Conservation (phyloP, 2,329 filamentous ascomycete species). For the Eutypa lata region DNA sequence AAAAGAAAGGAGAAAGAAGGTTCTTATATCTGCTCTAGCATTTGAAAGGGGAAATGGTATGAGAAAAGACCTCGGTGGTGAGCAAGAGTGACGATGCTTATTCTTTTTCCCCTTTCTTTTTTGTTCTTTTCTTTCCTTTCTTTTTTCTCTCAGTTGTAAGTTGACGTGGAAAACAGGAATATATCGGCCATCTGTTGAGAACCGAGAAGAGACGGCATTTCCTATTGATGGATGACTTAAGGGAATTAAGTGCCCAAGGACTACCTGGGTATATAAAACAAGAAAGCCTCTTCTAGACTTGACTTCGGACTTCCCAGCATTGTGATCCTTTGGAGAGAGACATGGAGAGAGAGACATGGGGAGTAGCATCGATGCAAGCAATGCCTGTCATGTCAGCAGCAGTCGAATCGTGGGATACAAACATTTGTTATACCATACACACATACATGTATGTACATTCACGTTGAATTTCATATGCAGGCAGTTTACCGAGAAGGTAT, state of each 20-base stretch:
- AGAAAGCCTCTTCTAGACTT: neutral
- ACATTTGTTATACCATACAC: neutral
- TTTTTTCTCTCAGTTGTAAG: neutral
- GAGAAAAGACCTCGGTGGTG: neutral
- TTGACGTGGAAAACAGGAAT: neutral
- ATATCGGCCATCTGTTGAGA: neutral
- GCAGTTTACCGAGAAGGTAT: neutral
- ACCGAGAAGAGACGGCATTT: neutral
- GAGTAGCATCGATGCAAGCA: too few species aligned
- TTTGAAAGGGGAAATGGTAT: too few species aligned
- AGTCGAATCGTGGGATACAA: neutral
- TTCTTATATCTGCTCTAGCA: too few species aligned
- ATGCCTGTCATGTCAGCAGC: neutral
- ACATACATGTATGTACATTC: neutral
- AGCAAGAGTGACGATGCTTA: neutral
- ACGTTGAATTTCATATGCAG: neutral
- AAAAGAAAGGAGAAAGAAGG: neutral
- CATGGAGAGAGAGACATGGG: neutral
- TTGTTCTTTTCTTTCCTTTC: neutral
- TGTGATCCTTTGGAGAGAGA: neutral
- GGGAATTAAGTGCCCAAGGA: too few species aligned
- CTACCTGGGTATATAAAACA: too few species aligned
- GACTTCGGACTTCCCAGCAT: neutral
- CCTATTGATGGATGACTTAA: too few species aligned
- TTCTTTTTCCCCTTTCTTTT: too few species aligned